Conservation (phyloP, 805 yeast genomes). For the Teunomyces kruisii region DNA sequence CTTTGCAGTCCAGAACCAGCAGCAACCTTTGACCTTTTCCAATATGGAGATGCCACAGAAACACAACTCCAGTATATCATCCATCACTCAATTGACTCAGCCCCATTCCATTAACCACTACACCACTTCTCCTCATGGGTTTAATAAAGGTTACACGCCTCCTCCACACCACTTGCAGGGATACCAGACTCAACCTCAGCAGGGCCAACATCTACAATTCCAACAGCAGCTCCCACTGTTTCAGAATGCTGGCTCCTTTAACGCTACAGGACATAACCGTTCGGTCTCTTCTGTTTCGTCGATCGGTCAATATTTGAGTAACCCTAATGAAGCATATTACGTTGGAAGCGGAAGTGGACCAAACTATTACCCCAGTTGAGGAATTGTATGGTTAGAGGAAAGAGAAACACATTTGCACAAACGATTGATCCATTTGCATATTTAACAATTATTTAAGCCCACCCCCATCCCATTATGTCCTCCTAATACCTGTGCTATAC, state of each 20-base stretch:
- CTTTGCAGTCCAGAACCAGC: not conserved
- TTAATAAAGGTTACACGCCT: not conserved
- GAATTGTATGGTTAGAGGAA: not conserved
- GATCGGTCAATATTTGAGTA: not conserved
- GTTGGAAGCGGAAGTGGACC: not conserved
- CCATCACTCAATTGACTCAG: constrained; percentile 6
- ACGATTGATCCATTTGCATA: constrained; percentile 2
- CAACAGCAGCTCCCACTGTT: constrained; percentile 2
- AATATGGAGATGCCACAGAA: constrained; percentile 5
- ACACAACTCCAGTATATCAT: constrained; percentile 9
- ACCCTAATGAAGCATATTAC: not conserved
- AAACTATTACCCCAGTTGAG: not conserved
- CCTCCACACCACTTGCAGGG: not conserved
- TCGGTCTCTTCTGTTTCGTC: constrained; percentile 6
- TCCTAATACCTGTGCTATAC: constrained; percentile 4
- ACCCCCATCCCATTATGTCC: not conserved
- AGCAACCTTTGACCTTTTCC: constrained; percentile 4
- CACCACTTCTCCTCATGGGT: constrained; percentile 4
- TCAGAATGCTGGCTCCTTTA: not conserved
- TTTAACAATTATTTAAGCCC: not conserved
- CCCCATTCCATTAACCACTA: constrained; percentile 7
- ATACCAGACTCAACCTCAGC: not conserved
- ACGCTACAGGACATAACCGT: constrained; percentile 2
- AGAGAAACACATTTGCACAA: constrained; percentile 1
- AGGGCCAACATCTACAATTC: not conserved